Base-by-base conservation (phyloP, 192 early-diverging fungal genomes). In the Chytriomyces sp. region DNA sequence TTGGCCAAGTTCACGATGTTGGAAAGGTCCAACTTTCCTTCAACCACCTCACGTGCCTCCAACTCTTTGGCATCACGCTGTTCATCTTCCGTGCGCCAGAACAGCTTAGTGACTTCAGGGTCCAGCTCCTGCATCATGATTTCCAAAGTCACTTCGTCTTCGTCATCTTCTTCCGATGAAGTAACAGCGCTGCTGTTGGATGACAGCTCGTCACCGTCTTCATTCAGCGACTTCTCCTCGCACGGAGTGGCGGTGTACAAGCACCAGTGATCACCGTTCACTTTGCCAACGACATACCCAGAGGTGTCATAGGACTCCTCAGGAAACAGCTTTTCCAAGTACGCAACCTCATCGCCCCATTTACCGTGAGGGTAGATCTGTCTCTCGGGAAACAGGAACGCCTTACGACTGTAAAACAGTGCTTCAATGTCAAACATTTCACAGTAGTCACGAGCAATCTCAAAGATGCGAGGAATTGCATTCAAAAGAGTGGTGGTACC, bases 211-310 rank as follows among this genome's bases (percentile, higher is more conserved):
- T 80, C 80, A 24, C 82, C 85, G 70, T 85, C 81, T 46, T 80
- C 75, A 76, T 91, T 82, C 45, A 86, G 80, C 45, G 59, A 66
- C 9, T 78, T 70, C 26, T 82, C 80, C 73, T 86, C 80, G 5
- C 16, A 57, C 61, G 94, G 94, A 23, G 91, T 88, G 44, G 92
- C 92, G 70, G 94, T 83, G 84, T 97, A 99, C 50, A 97, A 85
- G 79, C 95, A 93, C 97, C 97, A 99, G 84, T 99, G 94, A 61
- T 99, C 96, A 18, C 91, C 91, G 82, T 97, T 98, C 70, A 93
- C 90, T 74, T 94, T 95, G 44, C 97, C 97, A 64, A 99, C 90
- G 64, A 93, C 91, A 79, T 99, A 99, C 5, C 93, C 96, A 23
- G 92, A 50, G 2, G 89, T 90, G 44, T 90, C 84, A 72, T 78